These are phyloP conservation scores for Globisporangium megalacanthum DNA, from an alignment of 352 stramenopile genomes.

Conservation along the genomic window DNA sequence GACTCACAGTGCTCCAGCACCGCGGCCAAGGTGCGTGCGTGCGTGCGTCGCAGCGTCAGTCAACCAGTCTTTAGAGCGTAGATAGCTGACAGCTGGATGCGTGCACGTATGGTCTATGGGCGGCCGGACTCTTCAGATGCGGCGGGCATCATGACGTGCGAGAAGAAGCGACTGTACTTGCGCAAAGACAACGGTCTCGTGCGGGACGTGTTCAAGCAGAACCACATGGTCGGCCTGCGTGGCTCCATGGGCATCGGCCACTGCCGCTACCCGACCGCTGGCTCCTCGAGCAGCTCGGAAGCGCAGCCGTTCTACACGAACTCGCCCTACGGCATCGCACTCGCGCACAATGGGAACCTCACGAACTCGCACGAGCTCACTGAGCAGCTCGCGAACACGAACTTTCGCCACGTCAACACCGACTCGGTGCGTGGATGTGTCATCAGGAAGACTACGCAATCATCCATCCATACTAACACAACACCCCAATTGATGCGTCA, in stretches of 20 bases:
- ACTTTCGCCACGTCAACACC: conserved; percentile 97
- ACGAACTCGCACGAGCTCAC: conserved; percentile 97
- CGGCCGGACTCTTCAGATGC: conserved; percentile 36
- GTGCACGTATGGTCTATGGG: background rate
- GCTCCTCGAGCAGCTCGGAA: conserved; percentile 86
- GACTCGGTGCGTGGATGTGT: conserved; percentile 69
- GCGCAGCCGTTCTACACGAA: conserved; percentile 99
- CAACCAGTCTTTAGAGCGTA: too few species aligned
- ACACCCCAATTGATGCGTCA: too few species aligned
- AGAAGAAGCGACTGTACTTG: conserved; percentile 92
- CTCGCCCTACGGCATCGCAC: conserved; percentile 97
- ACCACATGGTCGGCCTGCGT: conserved; percentile 95
- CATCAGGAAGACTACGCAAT: too few species aligned
- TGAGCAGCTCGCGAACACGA: conserved; percentile 87
- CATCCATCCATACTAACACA: too few species aligned
- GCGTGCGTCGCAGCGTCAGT: background rate
- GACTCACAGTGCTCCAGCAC: conserved; percentile 97
- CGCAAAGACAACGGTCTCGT: conserved; percentile 98
- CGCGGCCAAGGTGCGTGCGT: conserved; percentile 89
- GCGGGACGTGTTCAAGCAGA: conserved; percentile 98
- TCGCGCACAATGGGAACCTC: conserved; percentile 98
- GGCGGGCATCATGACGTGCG: conserved; percentile 95
- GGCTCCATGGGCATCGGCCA: conserved; percentile 97
- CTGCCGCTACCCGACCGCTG: conserved; percentile 97
- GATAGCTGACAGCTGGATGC: background rate